Evolutionary conservation across 768 basidiomycete species (phyloP).

Genomic region (Collybia nuda): DNA sequence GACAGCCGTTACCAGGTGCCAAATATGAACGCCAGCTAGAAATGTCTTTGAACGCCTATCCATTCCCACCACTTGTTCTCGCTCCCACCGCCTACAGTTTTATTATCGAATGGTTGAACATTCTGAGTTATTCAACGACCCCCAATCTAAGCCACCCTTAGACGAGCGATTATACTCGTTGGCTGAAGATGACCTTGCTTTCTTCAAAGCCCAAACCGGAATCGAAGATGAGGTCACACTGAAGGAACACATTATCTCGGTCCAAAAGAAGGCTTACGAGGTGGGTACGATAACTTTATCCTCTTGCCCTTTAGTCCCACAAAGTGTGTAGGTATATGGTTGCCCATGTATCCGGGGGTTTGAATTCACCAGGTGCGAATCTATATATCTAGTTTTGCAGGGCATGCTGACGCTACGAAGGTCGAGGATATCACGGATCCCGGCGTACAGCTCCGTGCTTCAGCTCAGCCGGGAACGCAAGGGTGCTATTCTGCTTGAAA

Average conservation of each 20-base stretch:
- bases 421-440: conserved; percentile 24
- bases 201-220: conserved; percentile 27
- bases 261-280: conserved; percentile 29
- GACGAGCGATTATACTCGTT: conserved; percentile 19
- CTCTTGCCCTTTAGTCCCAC: not conserved
- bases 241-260: conserved; percentile 28
- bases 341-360: conserved; percentile 32
- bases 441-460: conserved; percentile 25
- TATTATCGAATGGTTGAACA: too few relatives aligned
- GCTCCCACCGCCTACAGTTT: too few relatives aligned
- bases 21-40: too few relatives aligned
- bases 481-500: conserved; percentile 28
- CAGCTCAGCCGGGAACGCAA: conserved; percentile 14
- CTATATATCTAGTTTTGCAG: not conserved
- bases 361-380: conserved; percentile 27
- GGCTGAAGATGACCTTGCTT: conserved; percentile 19
- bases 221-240: conserved; percentile 27
- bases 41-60: too few relatives aligned
- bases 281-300: conserved; percentile 11
- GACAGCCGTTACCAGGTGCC: too few relatives aligned
- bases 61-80: too few relatives aligned
- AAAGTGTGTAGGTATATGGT: conserved; percentile 9
- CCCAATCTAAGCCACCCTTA: conserved; percentile 15
- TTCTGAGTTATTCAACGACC: too few relatives aligned
- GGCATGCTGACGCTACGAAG: not conserved